Conservation (phyloP, 139 green algal genomes). For the Medakamo hakoo region DNA sequence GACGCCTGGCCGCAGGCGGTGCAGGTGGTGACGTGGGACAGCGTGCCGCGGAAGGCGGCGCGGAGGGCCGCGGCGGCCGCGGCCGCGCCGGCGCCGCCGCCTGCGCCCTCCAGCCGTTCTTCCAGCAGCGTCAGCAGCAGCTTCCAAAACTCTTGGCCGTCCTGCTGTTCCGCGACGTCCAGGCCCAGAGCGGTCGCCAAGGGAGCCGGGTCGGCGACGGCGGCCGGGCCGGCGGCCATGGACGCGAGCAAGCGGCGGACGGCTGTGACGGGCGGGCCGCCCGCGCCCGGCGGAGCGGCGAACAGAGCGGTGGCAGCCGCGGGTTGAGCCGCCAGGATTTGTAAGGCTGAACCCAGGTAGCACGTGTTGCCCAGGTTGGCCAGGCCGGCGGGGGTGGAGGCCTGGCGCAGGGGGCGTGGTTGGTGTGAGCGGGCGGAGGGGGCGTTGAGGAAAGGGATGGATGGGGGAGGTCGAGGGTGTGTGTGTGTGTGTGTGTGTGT, state of each 20-base stretch:
- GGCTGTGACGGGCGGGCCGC: slow-evolving; percentile 2
- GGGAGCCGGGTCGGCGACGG: slow-evolving; percentile 34
- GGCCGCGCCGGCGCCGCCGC: neutral
- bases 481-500: too few relatives aligned
- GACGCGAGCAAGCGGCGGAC: slow-evolving; percentile 34
- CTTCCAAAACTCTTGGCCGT: slow-evolving; percentile 89
- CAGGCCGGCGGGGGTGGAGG: slow-evolving; percentile 36
- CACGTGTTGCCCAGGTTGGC: slow-evolving; percentile 78
- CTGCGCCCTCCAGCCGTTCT: slow-evolving; percentile 5
- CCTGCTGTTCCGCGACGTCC: slow-evolving; percentile 67
- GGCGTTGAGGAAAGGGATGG: too few relatives aligned
- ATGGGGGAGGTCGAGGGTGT: too few relatives aligned
- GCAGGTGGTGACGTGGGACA: slow-evolving; percentile 60
- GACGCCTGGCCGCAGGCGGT: slow-evolving; percentile 30
- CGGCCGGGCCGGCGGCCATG: slow-evolving; percentile 34
- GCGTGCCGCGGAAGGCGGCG: slow-evolving; percentile 48
- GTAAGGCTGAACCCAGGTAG: slow-evolving; percentile 71
- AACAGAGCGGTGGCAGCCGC: slow-evolving; percentile 46
- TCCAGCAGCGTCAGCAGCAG: slow-evolving; percentile 76
- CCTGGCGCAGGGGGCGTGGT: slow-evolving; percentile 7
- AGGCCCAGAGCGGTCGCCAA: slow-evolving; percentile 54
- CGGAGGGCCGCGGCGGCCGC: neutral
- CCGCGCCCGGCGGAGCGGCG: slow-evolving; percentile 2
- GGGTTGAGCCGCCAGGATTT: slow-evolving; percentile 54
- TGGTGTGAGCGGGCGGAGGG: too few relatives aligned